Conservation (phyloP, 163 green algal species). For the Coccomyxa subellipsoidea region DNA sequence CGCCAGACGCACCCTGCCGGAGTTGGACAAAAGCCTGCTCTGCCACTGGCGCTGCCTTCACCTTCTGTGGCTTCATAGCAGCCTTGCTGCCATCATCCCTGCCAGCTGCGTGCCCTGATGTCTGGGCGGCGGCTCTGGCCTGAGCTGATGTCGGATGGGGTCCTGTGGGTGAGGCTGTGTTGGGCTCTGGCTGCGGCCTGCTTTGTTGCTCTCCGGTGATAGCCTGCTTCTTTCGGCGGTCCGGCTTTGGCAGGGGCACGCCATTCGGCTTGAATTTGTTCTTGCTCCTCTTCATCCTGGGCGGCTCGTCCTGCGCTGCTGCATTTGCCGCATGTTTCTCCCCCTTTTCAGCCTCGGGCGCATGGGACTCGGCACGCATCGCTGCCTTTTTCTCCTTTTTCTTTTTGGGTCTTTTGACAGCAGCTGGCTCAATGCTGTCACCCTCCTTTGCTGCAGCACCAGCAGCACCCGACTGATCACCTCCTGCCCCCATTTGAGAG, state of each 20-base stretch:
- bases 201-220: not conserved
- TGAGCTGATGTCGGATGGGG: too few species aligned
- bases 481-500: too few species aligned
- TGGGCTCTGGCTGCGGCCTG: not conserved
- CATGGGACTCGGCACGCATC: not conserved
- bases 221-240: not conserved
- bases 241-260: not conserved
- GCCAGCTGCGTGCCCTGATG: not conserved
- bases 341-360: not conserved
- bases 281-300: not conserved
- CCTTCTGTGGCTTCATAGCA: not conserved
- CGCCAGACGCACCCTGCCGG: not conserved
- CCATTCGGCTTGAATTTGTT: constrained; percentile 6
- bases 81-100: not conserved
- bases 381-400: not conserved
- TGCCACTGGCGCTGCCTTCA: too few species aligned
- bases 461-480: too few species aligned
- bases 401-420: not conserved
- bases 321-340: not conserved
- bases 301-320: not conserved
- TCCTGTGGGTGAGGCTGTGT: too few species aligned
- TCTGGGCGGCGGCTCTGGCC: too few species aligned
- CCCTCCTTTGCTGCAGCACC: too few species aligned
- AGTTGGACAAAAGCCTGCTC: too few species aligned
- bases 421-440: not conserved